Percentiles rank a stretch among this genome's conserved stretches.
Evolutionary conservation across 495 filamentous ascomycete genomes (phyloP).

Genomic region (Neurospora africana): DNA sequence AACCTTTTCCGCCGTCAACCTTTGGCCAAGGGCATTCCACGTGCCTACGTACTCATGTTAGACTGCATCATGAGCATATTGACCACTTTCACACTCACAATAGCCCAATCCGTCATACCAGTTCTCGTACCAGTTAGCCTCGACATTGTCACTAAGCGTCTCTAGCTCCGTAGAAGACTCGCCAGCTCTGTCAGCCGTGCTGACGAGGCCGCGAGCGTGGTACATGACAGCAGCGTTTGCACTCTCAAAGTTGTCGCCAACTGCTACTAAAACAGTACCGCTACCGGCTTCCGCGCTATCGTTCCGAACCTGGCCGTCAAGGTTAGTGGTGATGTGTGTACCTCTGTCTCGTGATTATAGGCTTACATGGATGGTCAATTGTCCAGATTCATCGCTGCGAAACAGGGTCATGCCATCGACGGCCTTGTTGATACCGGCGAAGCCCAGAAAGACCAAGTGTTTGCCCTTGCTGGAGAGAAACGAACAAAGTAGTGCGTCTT

Average conservation of each 20-base stretch:
- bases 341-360: neutral
- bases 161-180: slow-evolving; percentile 27
- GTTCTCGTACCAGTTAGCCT: slow-evolving; percentile 59
- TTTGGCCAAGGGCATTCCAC: slow-evolving; percentile 85
- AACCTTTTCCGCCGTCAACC: slow-evolving; percentile 71
- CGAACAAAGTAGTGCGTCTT: slow-evolving; percentile 71
- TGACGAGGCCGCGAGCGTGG: slow-evolving; percentile 63
- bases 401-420: slow-evolving; percentile 59
- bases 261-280: slow-evolving; percentile 60
- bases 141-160: slow-evolving; percentile 28
- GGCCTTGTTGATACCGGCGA: slow-evolving; percentile 54
- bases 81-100: slow-evolving; percentile 32
- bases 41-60: slow-evolving; percentile 43
- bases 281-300: slow-evolving; percentile 45
- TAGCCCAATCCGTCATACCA: slow-evolving; percentile 80
- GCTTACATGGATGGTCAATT: slow-evolving; percentile 55
- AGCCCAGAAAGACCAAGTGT: slow-evolving; percentile 70
- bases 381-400: slow-evolving; percentile 52
- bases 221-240: slow-evolving; percentile 78
- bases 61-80: neutral
- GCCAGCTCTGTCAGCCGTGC: slow-evolving; percentile 7
- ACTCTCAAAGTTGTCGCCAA: slow-evolving; percentile 64
- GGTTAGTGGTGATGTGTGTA: neutral
- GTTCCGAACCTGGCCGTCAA: slow-evolving; percentile 40
- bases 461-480: slow-evolving; percentile 61